Percentiles rank a stretch among this genome's conserved stretches.
These are phyloP conservation scores for Sporisorium scitamineum DNA, from an alignment of 1,284 basidiomycete species.

Conservation along the genomic window DNA sequence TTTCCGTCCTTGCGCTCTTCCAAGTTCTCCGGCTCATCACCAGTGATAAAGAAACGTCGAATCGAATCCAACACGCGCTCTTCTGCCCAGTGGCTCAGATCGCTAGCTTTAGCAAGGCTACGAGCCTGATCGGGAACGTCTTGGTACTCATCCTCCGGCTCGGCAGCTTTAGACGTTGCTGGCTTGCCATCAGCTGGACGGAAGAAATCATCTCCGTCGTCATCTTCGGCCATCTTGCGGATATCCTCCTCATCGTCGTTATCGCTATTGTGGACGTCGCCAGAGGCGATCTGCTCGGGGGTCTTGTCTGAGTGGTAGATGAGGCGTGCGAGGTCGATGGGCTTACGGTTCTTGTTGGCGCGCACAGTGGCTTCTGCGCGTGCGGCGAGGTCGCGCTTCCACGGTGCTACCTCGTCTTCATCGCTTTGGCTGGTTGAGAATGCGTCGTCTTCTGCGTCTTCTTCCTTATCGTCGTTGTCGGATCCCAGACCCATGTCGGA, in stretches of 20 bases:
- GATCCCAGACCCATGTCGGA: constrained; percentile 65
- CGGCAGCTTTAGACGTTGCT: constrained; percentile 70
- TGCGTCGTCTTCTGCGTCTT: constrained; percentile 68
- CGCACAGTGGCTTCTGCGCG: constrained; percentile 74
- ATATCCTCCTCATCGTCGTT: constrained; percentile 41
- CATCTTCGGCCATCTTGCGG: constrained; percentile 59
- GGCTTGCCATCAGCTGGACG: constrained; percentile 69
- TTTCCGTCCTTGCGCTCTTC: constrained; percentile 53
- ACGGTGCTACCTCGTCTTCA: constrained; percentile 73
- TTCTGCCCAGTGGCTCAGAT: constrained; percentile 81
- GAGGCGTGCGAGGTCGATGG: constrained; percentile 83
- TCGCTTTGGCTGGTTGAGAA: constrained; percentile 54
- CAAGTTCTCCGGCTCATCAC: constrained; percentile 69
- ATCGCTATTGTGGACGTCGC: constrained; percentile 59
- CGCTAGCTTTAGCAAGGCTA: constrained; percentile 72
- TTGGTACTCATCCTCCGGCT: constrained; percentile 42
- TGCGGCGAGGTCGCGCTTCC: constrained; percentile 81
- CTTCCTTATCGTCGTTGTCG: constrained; percentile 30
- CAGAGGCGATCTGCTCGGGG: constrained; percentile 78
- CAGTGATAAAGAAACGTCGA: constrained; percentile 90
- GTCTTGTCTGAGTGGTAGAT: constrained; percentile 82
- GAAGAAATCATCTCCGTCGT: constrained; percentile 81
- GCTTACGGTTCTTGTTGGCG: constrained; percentile 49
- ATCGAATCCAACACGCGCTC: constrained; percentile 88
- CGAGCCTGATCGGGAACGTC: constrained; percentile 81